A percentile compares a stretch with the other conserved stretches of the same genome.
Conservation (phyloP, 805 yeast genomes). For the Candida xyloterini region DNA sequence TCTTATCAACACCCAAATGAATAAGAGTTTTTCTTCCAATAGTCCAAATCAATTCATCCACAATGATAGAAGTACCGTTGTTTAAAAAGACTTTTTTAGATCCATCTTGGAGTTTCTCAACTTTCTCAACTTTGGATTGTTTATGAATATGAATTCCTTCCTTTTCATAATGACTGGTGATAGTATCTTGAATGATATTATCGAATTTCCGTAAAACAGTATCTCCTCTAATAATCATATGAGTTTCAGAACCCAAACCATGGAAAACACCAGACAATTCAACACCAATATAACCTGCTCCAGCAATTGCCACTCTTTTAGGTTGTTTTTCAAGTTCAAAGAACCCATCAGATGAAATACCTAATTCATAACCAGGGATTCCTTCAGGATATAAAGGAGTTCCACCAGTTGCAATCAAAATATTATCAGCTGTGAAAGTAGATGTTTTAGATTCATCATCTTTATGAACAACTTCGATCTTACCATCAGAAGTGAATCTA, state of each 20-base stretch:
- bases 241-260: conserved; percentile 82
- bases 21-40: conserved; percentile 81
- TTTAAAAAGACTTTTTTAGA: conserved; percentile 46
- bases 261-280: conserved; percentile 95
- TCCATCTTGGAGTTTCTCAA: conserved; percentile 49
- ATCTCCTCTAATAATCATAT: conserved; percentile 85
- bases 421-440: conserved; percentile 72
- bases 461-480: conserved; percentile 71
- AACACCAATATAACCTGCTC: conserved; percentile 97
- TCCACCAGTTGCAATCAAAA: conserved; percentile 94
- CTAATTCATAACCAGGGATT: conserved; percentile 79
- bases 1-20: conserved; percentile 71
- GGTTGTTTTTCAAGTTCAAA: conserved; percentile 82
- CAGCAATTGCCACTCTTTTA: conserved; percentile 88
- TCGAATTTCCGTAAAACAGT: conserved; percentile 89
- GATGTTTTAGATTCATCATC: conserved; percentile 52
- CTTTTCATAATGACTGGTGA: conserved; percentile 77
- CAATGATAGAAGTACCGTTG: conserved; percentile 46
- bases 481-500: conserved; percentile 62
- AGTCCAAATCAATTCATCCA: conserved; percentile 89
- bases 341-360: conserved; percentile 88
- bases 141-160: conserved; percentile 83
- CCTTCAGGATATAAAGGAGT: conserved; percentile 64
- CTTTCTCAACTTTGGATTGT: conserved; percentile 46
- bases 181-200: conserved; percentile 67